These are phyloP conservation scores for Nakaseomyces delphensis DNA, from an alignment of 1,139 yeast species.

Conservation along the genomic window DNA sequence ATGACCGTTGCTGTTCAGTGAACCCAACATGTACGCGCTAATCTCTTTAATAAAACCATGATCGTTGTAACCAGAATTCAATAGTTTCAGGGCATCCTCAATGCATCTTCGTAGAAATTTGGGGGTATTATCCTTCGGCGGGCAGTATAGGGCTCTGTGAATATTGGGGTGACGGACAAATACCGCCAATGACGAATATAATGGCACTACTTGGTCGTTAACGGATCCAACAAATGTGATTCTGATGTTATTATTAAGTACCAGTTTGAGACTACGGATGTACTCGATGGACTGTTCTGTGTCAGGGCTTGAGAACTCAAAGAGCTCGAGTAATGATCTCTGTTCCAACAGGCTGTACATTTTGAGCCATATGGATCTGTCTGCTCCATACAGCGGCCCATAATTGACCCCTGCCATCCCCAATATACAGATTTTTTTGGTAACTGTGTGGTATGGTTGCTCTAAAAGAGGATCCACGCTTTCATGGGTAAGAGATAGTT, in stretches of 20 bases:
- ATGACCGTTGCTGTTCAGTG: constrained; percentile 1
- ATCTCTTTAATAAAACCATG: constrained; percentile 2
- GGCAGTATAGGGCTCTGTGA: constrained; percentile 1
- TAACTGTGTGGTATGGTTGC: neutral
- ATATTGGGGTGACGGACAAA: constrained; percentile 5
- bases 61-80: neutral
- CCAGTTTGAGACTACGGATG: neutral
- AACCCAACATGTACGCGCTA: constrained; percentile 1
- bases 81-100: neutral
- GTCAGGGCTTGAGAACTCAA: neutral
- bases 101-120: neutral
- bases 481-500: neutral
- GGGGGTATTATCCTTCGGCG: neutral
- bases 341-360: constrained; percentile 2
- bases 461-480: neutral
- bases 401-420: constrained; percentile 7
- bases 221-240: constrained; percentile 6
- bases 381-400: neutral
- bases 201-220: constrained; percentile 6
- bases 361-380: neutral
- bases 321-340: constrained; percentile 1
- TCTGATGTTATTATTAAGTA: neutral
- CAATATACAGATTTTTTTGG: neutral
- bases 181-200: constrained; percentile 3
- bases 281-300: constrained; percentile 1